phyloP scores from a whole-genome alignment of 225 moss, liverwort and hornwort species.

The Polytrichum formosum region DNA sequence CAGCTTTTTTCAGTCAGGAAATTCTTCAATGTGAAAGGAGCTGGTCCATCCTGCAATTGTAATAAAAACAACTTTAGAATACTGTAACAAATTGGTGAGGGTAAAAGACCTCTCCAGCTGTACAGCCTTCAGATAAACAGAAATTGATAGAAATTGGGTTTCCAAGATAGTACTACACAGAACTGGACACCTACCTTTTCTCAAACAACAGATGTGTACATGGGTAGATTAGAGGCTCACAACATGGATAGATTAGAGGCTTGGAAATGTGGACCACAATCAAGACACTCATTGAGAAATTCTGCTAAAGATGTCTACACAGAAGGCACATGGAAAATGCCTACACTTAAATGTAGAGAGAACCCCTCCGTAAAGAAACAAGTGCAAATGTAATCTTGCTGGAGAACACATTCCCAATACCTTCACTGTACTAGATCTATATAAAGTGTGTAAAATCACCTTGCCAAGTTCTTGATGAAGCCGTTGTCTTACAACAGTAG shows the following conservation, averaged over 20 bases:
- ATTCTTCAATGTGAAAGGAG: constrained; percentile 38
- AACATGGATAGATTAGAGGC: too few relatives aligned
- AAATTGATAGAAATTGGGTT: background rate
- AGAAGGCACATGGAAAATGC: background rate
- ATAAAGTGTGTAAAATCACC: constrained; percentile 24
- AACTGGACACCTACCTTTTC: background rate
- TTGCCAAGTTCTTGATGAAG: constrained; percentile 88
- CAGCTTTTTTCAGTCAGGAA: constrained; percentile 38
- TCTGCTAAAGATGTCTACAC: background rate
- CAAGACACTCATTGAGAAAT: background rate
- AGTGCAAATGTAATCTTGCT: background rate
- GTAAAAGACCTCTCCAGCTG: too few relatives aligned
- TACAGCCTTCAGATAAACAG: too few relatives aligned
- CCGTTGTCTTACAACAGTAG: constrained; percentile 72
- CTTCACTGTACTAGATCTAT: too few relatives aligned
- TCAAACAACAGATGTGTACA: too few relatives aligned
- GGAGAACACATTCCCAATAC: background rate
- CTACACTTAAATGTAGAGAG: background rate
- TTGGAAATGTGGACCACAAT: too few relatives aligned
- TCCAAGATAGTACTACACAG: background rate
- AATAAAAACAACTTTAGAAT: background rate
- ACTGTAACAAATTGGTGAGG: too few relatives aligned
- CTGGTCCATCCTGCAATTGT: constrained; percentile 51
- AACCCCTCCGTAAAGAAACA: background rate
- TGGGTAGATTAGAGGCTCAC: too few relatives aligned